phyloP scores from a whole-genome alignment of 345 rosid species.

The Murraya paniculata region DNA sequence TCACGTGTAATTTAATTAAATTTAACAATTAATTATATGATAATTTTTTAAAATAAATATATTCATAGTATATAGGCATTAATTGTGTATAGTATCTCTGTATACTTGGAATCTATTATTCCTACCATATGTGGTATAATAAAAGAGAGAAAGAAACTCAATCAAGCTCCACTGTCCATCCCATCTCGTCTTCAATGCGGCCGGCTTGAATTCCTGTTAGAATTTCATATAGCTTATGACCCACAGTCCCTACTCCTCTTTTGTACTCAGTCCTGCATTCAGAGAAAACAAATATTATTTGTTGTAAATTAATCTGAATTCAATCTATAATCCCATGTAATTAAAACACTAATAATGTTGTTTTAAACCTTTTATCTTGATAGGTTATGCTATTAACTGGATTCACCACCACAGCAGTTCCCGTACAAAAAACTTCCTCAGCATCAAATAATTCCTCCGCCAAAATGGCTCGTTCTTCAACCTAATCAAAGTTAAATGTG shows the following conservation, averaged over 20 bases:
- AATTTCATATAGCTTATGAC: slow-evolving; percentile 20
- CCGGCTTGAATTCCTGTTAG: slow-evolving; percentile 45
- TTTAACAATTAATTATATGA: too few relatives aligned
- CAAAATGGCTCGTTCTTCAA: slow-evolving; percentile 34
- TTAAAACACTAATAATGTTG: not conserved
- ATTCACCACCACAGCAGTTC: slow-evolving; percentile 38
- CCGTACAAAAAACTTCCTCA: slow-evolving; percentile 53
- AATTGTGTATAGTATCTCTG: too few relatives aligned
- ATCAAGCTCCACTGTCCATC: not conserved
- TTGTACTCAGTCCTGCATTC: slow-evolving; percentile 35
- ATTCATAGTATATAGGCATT: too few relatives aligned
- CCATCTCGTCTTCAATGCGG: slow-evolving; percentile 33
- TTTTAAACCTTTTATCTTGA: slow-evolving; percentile 23
- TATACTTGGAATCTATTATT: too few relatives aligned
- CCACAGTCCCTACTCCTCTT: slow-evolving; percentile 21
- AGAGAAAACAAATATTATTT: not conserved
- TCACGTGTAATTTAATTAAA: too few relatives aligned
- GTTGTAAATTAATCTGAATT: not conserved
- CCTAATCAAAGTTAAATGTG: slow-evolving; percentile 18
- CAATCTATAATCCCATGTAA: not conserved
- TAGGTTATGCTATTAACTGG: slow-evolving; percentile 41
- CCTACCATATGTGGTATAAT: too few relatives aligned
- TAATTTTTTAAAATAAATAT: too few relatives aligned
- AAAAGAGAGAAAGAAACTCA: not conserved
- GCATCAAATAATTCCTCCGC: slow-evolving; percentile 36